phyloP scores from a whole-genome alignment of 1,284 basidiomycete genomes.

The Coniferiporia weirii region DNA sequence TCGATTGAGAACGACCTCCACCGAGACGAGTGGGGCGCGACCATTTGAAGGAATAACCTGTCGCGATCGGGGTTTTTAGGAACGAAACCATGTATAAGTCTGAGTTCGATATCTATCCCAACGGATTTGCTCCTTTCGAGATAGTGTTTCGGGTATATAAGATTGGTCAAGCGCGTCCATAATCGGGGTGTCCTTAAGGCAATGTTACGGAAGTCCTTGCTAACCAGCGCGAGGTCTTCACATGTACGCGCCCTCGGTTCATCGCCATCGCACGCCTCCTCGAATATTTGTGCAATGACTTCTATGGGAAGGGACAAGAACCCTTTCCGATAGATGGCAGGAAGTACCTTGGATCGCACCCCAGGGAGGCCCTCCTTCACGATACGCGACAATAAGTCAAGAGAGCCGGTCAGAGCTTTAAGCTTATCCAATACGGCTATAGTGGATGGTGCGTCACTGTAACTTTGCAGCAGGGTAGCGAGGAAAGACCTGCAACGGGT shows the following conservation, averaged over 20 bases:
- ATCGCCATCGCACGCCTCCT: background rate
- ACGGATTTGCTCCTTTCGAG: background rate
- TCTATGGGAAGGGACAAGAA: background rate
- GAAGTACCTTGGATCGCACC: background rate
- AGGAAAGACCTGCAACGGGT: background rate
- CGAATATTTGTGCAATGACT: background rate
- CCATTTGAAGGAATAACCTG: background rate
- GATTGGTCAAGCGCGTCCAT: background rate
- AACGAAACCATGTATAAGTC: background rate
- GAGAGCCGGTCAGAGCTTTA: background rate
- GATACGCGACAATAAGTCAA: background rate
- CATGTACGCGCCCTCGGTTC: background rate
- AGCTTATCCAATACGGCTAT: background rate
- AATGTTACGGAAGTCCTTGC: background rate
- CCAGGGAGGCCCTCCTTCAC: background rate
- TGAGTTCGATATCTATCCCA: background rate
- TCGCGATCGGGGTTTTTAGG: background rate
- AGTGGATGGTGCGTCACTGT: background rate
- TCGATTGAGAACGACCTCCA: background rate
- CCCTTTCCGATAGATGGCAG: background rate
- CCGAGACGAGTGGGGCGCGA: background rate
- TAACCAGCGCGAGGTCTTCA: background rate
- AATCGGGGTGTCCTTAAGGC: background rate
- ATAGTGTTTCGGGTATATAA: background rate
- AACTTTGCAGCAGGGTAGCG: background rate